Evolutionary conservation across 1,284 basidiomycete species (phyloP), one percentile per base, ranked within the genome.

Genomic region (Butyriboletus regius): DNA sequence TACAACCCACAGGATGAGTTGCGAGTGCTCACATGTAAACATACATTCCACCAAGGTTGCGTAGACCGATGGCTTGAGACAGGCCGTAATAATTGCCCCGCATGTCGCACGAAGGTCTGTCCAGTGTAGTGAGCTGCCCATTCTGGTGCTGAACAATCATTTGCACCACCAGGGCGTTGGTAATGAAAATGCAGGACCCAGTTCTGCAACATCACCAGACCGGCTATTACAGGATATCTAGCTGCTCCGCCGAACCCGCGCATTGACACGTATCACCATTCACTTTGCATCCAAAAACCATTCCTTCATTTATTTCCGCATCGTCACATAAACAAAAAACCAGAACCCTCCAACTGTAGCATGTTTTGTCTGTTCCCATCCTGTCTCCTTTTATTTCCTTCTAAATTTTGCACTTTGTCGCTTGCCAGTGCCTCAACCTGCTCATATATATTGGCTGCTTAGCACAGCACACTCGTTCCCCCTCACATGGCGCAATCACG

Each of bases 31-130:
- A 72, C 72, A 7, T 94, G 91, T 69, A 78, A 81, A 57, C 91
- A 95, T 68, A 83, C 80, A 9, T 94, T 91, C 75, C 91, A 95
- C 63, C 82, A 82, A 59, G 72, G 70, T 12, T 95, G 91, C 59
- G 89, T 95, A 8, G 91, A 95, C 67, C 79, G 75, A 54, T 94
- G 91, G 91, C 72, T 95, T 36, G 79, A 85, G 67, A 82, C 79
- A 13, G 90, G 91, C 5, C 77, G 82, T 48, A 94, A 95, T 64
- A 89, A 88, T 54, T 95, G 91, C 63, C 91, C 91, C 15, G 88
- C 88, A n/a, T 94, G 89, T 69, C 81, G 87, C 36, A 76, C 81
- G 31, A 81, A 76, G 71, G 84, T 83, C 51, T 36, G 74, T 65
- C 32, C 29, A 32, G 17, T 7, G 28, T 33, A 15, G 28, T 46